phyloP scores from a whole-genome alignment of 1,284 basidiomycete genomes.

The Boletus coffeatus region DNA sequence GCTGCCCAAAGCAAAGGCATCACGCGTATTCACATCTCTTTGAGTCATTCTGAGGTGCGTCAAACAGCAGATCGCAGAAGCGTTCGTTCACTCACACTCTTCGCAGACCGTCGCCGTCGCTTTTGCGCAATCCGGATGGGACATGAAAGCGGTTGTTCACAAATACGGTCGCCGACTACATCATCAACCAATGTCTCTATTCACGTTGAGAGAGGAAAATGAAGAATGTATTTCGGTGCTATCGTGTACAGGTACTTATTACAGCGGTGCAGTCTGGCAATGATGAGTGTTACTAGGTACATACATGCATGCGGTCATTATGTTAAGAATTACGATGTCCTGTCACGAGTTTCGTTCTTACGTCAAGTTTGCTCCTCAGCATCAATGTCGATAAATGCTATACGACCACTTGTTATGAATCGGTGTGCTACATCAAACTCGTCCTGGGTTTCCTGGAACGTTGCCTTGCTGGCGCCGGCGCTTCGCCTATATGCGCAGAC shows the following conservation, averaged over 20 bases:
- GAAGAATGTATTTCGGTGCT: conserved; percentile 13
- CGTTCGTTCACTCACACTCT: conserved; percentile 11
- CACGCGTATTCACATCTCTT: conserved; percentile 73
- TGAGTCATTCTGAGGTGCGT: conserved; percentile 88
- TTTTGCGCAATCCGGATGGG: conserved; percentile 63
- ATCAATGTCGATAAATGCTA: conserved; percentile 59
- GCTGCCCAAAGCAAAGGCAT: conserved; percentile 76
- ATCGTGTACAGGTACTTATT: conserved; percentile 5
- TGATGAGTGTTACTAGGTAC: conserved; percentile 4
- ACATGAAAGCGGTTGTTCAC: conserved; percentile 41
- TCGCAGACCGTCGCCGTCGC: conserved; percentile 71
- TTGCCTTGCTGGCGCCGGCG: conserved; percentile 14
- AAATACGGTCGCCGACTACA: conserved; percentile 40
- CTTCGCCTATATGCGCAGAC: conserved; percentile 62
- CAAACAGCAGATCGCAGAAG: neutral
- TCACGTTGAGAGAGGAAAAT: neutral
- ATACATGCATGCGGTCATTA: conserved; percentile 5
- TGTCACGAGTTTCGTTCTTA: conserved; percentile 47
- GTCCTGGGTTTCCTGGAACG: conserved; percentile 27
- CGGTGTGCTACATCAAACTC: conserved; percentile 38
- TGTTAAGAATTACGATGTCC: conserved; percentile 24
- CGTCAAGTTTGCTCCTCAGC: conserved; percentile 52
- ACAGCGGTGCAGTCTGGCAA: neutral
- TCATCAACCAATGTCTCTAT: conserved; percentile 50
- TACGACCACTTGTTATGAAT: conserved; percentile 46